A percentile compares a stretch with the other conserved stretches of the same genome.
These are phyloP conservation scores for Phoma sp. DNA, from an alignment of 2,329 filamentous ascomycete genomes.

Conservation along the genomic window DNA sequence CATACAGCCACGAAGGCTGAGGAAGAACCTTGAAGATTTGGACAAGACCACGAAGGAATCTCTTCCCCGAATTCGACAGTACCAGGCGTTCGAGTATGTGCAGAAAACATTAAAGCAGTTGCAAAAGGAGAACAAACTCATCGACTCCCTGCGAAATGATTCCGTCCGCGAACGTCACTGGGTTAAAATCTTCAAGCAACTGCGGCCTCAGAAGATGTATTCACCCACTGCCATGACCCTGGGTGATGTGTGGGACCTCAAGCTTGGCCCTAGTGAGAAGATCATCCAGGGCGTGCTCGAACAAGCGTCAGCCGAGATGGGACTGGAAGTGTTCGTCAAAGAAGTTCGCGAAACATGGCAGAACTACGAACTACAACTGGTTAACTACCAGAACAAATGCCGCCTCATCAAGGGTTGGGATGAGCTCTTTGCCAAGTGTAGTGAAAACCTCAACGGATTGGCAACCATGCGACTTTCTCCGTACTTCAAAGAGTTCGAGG, in stretches of 20 bases:
- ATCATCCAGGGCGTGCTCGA: conserved; percentile 92
- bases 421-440: conserved; percentile 97
- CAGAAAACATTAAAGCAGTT: conserved; percentile 88
- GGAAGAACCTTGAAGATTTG: conserved; percentile 85
- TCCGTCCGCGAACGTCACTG: conserved; percentile 96
- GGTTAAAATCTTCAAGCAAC: conserved; percentile 95
- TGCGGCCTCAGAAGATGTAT: conserved; percentile 92
- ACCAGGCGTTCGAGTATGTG: conserved; percentile 99
- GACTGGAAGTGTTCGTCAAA: conserved; percentile 94
- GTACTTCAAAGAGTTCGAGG: conserved; percentile 99
- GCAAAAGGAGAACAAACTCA: conserved; percentile 86
- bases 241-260: conserved; percentile 98
- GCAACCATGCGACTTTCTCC: conserved; percentile 99
- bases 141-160: conserved; percentile 93
- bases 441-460: conserved; percentile 95
- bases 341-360: conserved; percentile 97
- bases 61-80: conserved; percentile 97
- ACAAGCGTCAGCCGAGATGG: conserved; percentile 98
- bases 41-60: conserved; percentile 98
- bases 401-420: conserved; percentile 98
- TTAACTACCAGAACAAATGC: conserved; percentile 98
- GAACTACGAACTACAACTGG: conserved; percentile 90
- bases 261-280: conserved; percentile 83
- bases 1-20: conserved; percentile 91
- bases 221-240: conserved; percentile 93